A percentile compares a stretch with the other conserved stretches of the same genome.
These are phyloP conservation scores for Pseudocercospora ulei DNA, from an alignment of 2,329 filamentous ascomycete genomes.

Conservation along the genomic window DNA sequence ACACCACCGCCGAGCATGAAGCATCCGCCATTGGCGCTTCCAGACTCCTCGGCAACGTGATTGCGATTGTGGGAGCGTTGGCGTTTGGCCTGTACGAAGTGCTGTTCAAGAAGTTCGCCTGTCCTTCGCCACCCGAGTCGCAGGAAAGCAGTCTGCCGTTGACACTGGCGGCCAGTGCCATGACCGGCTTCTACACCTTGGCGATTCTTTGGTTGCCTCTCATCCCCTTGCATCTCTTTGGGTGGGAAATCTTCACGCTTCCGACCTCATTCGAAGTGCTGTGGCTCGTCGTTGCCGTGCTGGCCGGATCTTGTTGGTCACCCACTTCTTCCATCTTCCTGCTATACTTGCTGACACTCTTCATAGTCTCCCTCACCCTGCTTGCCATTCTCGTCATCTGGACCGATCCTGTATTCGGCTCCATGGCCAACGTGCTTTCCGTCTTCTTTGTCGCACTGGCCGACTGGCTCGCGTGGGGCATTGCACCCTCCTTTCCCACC, in stretches of 20 bases:
- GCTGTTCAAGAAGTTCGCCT: constrained; percentile 33
- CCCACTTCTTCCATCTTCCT: neutral
- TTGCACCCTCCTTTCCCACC: constrained; percentile 28
- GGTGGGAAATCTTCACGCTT: constrained; percentile 28
- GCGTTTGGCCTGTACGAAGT: constrained; percentile 34
- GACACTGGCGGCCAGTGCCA: constrained; percentile 29
- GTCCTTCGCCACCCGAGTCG: constrained; percentile 25
- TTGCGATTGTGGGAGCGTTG: constrained; percentile 29
- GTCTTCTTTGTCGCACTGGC: constrained; percentile 32
- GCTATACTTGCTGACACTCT: constrained; percentile 6
- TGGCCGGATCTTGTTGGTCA: constrained; percentile 23
- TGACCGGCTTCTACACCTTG: constrained; percentile 32
- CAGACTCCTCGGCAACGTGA: constrained; percentile 29
- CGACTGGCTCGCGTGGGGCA: constrained; percentile 32
- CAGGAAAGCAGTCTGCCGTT: constrained; percentile 27
- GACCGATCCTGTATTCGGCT: constrained; percentile 33
- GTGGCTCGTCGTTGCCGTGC: constrained; percentile 29
- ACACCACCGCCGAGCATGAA: constrained; percentile 22
- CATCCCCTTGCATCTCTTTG: constrained; percentile 28
- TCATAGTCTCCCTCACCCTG: constrained; percentile 28
- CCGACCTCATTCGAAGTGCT: constrained; percentile 25
- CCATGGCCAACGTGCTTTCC: constrained; percentile 31
- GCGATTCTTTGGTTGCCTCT: constrained; percentile 28
- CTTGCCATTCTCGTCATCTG: constrained; percentile 32
- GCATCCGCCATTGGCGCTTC: constrained; percentile 24